Conservation (phyloP, 2,329 filamentous ascomycete species). For the Fusarium buxicola region DNA sequence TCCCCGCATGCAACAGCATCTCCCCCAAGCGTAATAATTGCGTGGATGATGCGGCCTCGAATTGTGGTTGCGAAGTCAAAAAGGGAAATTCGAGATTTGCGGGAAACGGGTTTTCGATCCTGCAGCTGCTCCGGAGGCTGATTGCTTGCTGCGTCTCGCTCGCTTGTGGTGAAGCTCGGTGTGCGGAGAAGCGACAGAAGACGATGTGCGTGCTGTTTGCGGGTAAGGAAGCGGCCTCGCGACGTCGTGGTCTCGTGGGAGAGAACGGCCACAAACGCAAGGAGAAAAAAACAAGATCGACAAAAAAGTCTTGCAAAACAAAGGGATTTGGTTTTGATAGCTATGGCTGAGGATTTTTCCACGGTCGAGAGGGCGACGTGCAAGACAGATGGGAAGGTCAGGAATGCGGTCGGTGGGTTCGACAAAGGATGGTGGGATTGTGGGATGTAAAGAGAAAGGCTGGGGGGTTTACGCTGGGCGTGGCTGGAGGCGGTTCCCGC, state of each 20-base stretch:
- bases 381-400: slow-evolving; percentile 45
- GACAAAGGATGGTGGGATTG: slow-evolving; percentile 34
- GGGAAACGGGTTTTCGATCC: slow-evolving; percentile 19
- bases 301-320: slow-evolving; percentile 14
- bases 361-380: slow-evolving; percentile 43
- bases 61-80: slow-evolving; percentile 9
- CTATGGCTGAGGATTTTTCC: slow-evolving; percentile 27
- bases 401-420: slow-evolving; percentile 43
- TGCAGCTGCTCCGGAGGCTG: slow-evolving; percentile 14
- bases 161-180: slow-evolving; percentile 17
- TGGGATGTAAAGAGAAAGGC: slow-evolving; percentile 47
- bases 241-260: slow-evolving; percentile 14
- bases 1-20: slow-evolving; percentile 42
- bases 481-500: slow-evolving; percentile 47
- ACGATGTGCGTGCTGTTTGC: slow-evolving; percentile 12
- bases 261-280: slow-evolving; percentile 14
- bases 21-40: slow-evolving; percentile 30
- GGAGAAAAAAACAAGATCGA: slow-evolving; percentile 20
- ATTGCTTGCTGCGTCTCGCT: slow-evolving; percentile 24
- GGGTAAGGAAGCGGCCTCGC: slow-evolving; percentile 29
- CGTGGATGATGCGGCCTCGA: slow-evolving; percentile 17
- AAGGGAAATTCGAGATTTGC: slow-evolving; percentile 20
- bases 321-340: slow-evolving; percentile 28
- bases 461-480: slow-evolving; percentile 45
- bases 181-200: slow-evolving; percentile 30